Conservation (phyloP, 345 rosid species). For the Camelina sativa region DNA sequence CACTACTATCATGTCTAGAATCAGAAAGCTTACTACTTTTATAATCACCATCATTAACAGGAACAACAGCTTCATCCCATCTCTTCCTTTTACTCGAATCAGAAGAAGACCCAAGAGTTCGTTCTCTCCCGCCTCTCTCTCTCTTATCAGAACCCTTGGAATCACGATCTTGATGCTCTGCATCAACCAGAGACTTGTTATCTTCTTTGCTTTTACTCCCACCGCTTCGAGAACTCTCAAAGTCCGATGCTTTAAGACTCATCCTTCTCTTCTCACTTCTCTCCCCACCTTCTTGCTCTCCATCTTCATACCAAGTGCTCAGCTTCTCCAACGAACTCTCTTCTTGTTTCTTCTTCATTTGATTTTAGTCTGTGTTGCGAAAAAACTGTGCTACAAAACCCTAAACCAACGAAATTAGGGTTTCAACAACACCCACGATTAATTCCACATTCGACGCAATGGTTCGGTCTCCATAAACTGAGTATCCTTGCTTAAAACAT, state of each 20-base stretch:
- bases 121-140: constrained; percentile 66
- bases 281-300: constrained; percentile 79
- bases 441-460: background rate
- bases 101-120: constrained; percentile 60
- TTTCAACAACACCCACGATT: constrained; percentile 2
- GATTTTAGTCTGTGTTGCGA: background rate
- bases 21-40: constrained; percentile 72
- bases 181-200: constrained; percentile 55
- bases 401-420: constrained; percentile 32
- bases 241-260: constrained; percentile 58
- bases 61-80: constrained; percentile 84
- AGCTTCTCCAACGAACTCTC: constrained; percentile 88
- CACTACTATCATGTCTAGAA: constrained; percentile 55
- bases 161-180: constrained; percentile 57
- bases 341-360: constrained; percentile 78
- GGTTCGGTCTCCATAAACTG: constrained; percentile 11
- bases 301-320: constrained; percentile 93
- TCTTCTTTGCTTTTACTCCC: constrained; percentile 79
- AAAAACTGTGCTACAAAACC: constrained; percentile 11
- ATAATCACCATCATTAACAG: constrained; percentile 49
- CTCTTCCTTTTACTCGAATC: constrained; percentile 76
- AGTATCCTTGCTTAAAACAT: background rate
- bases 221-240: constrained; percentile 56
- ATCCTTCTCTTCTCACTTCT: constrained; percentile 70
- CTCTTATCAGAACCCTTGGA: constrained; percentile 65